Percentiles rank a stretch among this genome's conserved stretches.
Conservation (phyloP, 495 filamentous ascomycete genomes). For the Sphaerosporella brunnea region DNA sequence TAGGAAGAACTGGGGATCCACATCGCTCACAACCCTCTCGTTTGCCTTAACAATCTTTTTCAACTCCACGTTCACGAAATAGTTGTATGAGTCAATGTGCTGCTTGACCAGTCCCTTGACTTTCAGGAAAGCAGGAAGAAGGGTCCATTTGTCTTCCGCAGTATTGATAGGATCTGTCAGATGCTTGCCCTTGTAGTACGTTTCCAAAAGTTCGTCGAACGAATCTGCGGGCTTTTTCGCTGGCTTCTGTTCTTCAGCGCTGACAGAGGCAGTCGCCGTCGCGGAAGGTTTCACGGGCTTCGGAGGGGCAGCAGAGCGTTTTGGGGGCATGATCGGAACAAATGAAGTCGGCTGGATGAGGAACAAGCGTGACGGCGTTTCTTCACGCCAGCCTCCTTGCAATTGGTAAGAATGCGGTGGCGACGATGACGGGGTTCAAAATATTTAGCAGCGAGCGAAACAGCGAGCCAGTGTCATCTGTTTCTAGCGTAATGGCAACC, state of each 20-base stretch:
- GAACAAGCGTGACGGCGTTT: no score
- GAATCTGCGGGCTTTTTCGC: slow-evolving; percentile 16
- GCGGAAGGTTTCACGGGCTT: neutral
- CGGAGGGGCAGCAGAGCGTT: neutral
- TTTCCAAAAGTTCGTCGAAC: slow-evolving; percentile 79
- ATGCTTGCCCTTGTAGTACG: slow-evolving; percentile 89
- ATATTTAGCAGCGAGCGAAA: no score
- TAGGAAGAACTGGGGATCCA: slow-evolving; percentile 69
- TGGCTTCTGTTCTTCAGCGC: slow-evolving; percentile 9
- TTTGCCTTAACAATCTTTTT: slow-evolving; percentile 91
- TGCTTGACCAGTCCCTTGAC: slow-evolving; percentile 93
- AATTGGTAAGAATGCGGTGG: no score
- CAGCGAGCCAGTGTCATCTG: no score
- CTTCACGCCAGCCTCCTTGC: no score
- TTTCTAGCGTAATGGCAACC: no score
- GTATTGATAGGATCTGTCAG: slow-evolving; percentile 87
- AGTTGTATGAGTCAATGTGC: slow-evolving; percentile 97
- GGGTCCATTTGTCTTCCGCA: slow-evolving; percentile 87
- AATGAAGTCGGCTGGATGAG: neutral
- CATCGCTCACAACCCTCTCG: slow-evolving; percentile 66
- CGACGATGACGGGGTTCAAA: no score
- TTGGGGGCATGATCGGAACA: neutral
- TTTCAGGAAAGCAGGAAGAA: slow-evolving; percentile 88
- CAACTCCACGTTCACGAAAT: slow-evolving; percentile 83
- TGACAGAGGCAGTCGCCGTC: neutral